Evolutionary conservation across 257 asterid genomes (phyloP).

Genomic region (Eucommia ulmoides): DNA sequence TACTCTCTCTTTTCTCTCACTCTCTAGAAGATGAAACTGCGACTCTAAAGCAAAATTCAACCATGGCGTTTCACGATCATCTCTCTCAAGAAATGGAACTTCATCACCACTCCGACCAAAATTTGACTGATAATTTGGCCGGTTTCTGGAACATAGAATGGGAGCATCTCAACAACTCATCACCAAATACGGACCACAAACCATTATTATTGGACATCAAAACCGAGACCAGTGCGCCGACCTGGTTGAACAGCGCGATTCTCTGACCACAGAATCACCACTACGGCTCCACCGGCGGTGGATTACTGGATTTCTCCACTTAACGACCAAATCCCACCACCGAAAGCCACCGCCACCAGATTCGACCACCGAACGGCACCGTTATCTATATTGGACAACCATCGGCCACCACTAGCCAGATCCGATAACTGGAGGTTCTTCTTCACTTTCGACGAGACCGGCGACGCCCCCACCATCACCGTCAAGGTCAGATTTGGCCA

Average conservation of each 20-base stretch:
- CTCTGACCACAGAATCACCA: not conserved
- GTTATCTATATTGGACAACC: too few relatives aligned
- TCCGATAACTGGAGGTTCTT: too few relatives aligned
- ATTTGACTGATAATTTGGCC: constrained; percentile 3
- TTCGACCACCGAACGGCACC: too few relatives aligned
- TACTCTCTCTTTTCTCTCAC: not conserved
- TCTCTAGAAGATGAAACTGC: not conserved
- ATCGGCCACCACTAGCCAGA: too few relatives aligned
- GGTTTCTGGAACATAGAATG: not conserved
- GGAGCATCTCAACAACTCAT: not conserved
- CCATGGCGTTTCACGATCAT: constrained; percentile 34
- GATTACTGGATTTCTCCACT: not conserved
- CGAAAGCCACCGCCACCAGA: too few relatives aligned
- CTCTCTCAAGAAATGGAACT: constrained; percentile 28
- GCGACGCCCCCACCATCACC: too few relatives aligned
- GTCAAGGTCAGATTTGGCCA: too few relatives aligned
- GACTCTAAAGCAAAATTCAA: not conserved
- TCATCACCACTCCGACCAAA: constrained; percentile 17
- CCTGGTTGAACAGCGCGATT: not conserved
- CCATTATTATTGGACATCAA: not conserved
- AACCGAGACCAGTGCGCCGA: not conserved
- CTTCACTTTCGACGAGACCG: too few relatives aligned
- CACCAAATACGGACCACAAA: too few relatives aligned
- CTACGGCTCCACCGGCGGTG: not conserved
- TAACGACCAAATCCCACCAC: constrained; percentile 3